A percentile compares a stretch with the other conserved stretches of the same genome.
Conservation (phyloP, 257 asterid species). For the Jacaranda copaia region DNA sequence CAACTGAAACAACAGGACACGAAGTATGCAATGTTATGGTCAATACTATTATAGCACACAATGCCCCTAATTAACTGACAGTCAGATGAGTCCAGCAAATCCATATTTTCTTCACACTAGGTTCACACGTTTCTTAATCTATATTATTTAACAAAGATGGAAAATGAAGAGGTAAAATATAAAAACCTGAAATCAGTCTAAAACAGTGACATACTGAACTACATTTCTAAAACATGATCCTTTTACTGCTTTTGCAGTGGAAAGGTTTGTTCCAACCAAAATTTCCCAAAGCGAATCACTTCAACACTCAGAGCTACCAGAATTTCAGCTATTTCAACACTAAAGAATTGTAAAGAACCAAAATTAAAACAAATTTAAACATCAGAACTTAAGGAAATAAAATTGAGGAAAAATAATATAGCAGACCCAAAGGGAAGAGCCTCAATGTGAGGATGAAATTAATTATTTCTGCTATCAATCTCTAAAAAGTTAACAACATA, state of each 20-base stretch:
- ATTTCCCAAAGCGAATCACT: background rate
- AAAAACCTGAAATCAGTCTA: background rate
- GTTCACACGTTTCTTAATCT: background rate
- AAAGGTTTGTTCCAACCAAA: constrained; percentile 13
- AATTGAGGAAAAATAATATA: background rate
- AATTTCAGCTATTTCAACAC: background rate
- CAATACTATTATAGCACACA: background rate
- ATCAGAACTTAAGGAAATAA: background rate
- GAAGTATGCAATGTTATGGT: background rate
- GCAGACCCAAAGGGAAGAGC: background rate
- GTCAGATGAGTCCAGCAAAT: constrained; percentile 2
- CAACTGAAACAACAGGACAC: constrained; percentile 18
- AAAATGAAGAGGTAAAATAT: background rate
- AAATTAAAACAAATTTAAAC: background rate
- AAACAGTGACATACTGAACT: background rate
- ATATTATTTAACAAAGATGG: background rate
- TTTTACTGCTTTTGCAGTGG: background rate
- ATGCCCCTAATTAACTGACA: background rate
- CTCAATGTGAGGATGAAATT: background rate
- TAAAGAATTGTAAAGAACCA: background rate
- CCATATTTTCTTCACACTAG: constrained; percentile 13
- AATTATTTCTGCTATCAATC: constrained; percentile 11
- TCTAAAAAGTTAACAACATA: background rate
- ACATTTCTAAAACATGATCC: background rate
- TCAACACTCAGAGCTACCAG: background rate